Percentiles rank a stretch among this genome's conserved stretches.
Conservation (phyloP, 192 early-diverging fungal genomes). For the Umbelopsis sp. region DNA sequence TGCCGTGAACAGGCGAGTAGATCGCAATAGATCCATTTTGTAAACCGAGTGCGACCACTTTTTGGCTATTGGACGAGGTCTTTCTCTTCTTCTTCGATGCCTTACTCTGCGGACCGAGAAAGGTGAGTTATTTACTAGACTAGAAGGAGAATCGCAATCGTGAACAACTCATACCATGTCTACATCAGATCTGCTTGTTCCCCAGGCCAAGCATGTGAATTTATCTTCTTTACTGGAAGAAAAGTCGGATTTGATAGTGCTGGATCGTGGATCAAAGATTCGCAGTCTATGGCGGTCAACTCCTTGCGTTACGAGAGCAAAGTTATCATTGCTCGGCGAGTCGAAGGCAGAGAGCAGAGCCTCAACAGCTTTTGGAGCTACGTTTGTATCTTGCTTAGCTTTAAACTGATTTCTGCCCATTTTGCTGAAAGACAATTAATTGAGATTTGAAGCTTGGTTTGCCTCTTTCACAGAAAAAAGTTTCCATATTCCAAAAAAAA, state of each 20-base stretch:
- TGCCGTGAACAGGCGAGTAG: slow-evolving; percentile 53
- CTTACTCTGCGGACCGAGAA: neutral
- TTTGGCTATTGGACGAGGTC: slow-evolving; percentile 26
- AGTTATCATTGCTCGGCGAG: slow-evolving; percentile 40
- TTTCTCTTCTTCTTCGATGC: slow-evolving; percentile 43
- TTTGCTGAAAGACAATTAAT: slow-evolving; percentile 1
- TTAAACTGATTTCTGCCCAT: slow-evolving; percentile 39
- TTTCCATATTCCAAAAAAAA: slow-evolving; percentile 4
- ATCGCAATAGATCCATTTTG: slow-evolving; percentile 50
- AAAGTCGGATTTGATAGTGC: slow-evolving; percentile 54
- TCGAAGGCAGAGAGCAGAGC: slow-evolving; percentile 42
- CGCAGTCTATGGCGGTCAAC: slow-evolving; percentile 57
- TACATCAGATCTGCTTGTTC: slow-evolving; percentile 36
- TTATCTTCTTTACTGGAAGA: slow-evolving; percentile 49
- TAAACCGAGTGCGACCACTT: slow-evolving; percentile 53
- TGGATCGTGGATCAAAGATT: slow-evolving; percentile 52
- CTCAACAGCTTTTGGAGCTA: slow-evolving; percentile 35
- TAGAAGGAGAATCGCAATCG: neutral
- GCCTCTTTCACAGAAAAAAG: slow-evolving; percentile 4
- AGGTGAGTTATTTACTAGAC: neutral
- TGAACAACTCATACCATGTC: slow-evolving; percentile 3
- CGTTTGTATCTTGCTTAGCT: slow-evolving; percentile 41
- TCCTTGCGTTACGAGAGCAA: slow-evolving; percentile 56
- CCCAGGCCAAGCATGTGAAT: slow-evolving; percentile 57
- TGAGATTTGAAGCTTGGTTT: neutral